A percentile compares a stretch with the other conserved stretches of the same genome.
These are phyloP conservation scores for Catunica adiposa DNA, from an alignment of 2,329 filamentous ascomycete species.

Conservation along the genomic window DNA sequence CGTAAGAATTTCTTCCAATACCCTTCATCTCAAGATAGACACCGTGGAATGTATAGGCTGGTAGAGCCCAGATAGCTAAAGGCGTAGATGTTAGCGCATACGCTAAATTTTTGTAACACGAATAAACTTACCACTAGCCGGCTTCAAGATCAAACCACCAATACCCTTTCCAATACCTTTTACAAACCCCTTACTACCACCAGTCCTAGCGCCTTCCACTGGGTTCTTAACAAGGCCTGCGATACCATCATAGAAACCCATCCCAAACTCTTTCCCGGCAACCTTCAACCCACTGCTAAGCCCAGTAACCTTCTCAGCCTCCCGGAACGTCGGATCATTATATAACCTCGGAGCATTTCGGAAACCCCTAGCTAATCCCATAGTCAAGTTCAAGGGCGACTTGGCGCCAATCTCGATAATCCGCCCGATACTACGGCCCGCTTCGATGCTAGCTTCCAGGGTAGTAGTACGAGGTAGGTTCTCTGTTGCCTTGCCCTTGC, in stretches of 20 bases:
- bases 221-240: conserved; percentile 70
- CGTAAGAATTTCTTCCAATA: conserved; percentile 49
- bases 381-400: conserved; percentile 68
- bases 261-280: conserved; percentile 61
- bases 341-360: conserved; percentile 77
- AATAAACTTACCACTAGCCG: conserved; percentile 44
- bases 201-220: conserved; percentile 37
- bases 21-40: conserved; percentile 63
- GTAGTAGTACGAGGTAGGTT: conserved; percentile 18
- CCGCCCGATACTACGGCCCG: conserved; percentile 51
- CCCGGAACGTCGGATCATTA: conserved; percentile 65
- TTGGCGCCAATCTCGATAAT: conserved; percentile 61
- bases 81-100: not conserved
- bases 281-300: conserved; percentile 59
- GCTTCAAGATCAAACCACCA: conserved; percentile 65
- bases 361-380: conserved; percentile 71
- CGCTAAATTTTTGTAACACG: no score
- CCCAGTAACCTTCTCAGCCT: conserved; percentile 63
- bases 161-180: conserved; percentile 74
- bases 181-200: conserved; percentile 42
- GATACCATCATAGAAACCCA: conserved; percentile 67
- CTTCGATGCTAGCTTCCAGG: conserved; percentile 7
- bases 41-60: conserved; percentile 71
- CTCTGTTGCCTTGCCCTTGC: not conserved
- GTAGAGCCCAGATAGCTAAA: conserved; percentile 20